A percentile compares a stretch with the other conserved stretches of the same genome.
phyloP scores from a whole-genome alignment of 2,329 filamentous ascomycete species.

The Fusarium penzigii region DNA sequence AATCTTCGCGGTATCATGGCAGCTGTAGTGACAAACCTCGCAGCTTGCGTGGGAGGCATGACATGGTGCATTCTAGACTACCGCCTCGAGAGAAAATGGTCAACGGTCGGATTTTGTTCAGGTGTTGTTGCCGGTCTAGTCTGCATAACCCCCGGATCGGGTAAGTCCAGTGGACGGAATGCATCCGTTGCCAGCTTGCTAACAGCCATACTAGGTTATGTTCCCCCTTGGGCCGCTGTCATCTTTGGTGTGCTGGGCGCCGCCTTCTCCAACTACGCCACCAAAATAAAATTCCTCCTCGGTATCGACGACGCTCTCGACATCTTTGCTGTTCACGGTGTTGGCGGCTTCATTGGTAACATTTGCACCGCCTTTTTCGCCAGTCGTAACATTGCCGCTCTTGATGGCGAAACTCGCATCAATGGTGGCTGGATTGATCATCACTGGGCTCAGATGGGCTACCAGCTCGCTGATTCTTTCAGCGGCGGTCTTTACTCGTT shows the following conservation, averaged over 20 bases:
- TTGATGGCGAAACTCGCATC: conserved; percentile 71
- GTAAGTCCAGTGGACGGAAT: conserved; percentile 36
- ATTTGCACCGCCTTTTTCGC: conserved; percentile 81
- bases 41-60: conserved; percentile 80
- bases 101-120: conserved; percentile 89
- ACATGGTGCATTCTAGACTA: conserved; percentile 92
- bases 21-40: conserved; percentile 80
- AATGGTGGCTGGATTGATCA: conserved; percentile 79
- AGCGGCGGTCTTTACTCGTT: conserved; percentile 79
- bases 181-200: conserved; percentile 6
- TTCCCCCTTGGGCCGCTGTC: conserved; percentile 82
- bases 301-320: conserved; percentile 83
- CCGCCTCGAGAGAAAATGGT: conserved; percentile 87
- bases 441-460: conserved; percentile 80
- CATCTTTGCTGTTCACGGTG: conserved; percentile 81
- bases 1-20: conserved; percentile 88
- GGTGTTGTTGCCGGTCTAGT: conserved; percentile 87
- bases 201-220: conserved; percentile 53
- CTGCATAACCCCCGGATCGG: conserved; percentile 84
- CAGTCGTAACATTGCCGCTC: conserved; percentile 78
- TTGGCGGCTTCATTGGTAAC: conserved; percentile 79
- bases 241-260: conserved; percentile 78
- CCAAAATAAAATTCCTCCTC: conserved; percentile 84
- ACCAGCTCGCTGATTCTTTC: conserved; percentile 81
- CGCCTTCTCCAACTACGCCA: conserved; percentile 81